Base-by-base conservation (phyloP, 2,329 filamentous ascomycete genomes). In the Cryoendolithus antarcticus region DNA sequence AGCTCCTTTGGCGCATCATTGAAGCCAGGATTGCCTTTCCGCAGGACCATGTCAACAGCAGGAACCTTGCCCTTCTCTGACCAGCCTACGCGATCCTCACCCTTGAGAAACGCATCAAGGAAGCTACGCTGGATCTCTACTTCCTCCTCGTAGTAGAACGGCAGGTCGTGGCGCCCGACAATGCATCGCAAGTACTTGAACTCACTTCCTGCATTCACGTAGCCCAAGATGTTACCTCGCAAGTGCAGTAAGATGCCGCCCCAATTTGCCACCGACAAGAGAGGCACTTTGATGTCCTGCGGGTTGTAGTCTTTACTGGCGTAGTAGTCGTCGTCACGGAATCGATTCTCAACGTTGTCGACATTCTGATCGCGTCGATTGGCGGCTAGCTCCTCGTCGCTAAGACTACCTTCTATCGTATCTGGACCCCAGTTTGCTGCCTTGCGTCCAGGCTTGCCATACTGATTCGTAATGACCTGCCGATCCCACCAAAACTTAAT, bases 161-260 rank as follows among this genome's bases (percentile, higher is more conserved):
- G 80, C 1, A 83, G 62, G 48, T 84, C 80, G 45, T 85, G 80
- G 0, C 80, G 68, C 2, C 80, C 80, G 1, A 72, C 76, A 51
- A 83, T 78, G 53, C 82, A 74, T 5, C 78, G 71, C 1, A 84
- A 64, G 47, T 78, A 84, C 55, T 84, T 84, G 44, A 76, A 63
- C 42, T 75, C 65, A 0, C 77, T 82, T 0, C 77, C 75, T 0
- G 79, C 78, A 34, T 75, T 66, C 1, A 62, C 61, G 41, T 71
- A 84, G 0, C 79, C 80, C 48, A 80, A 67, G 6, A 83, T 66
- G 46, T 84, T 84, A 2, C 80, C 80, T 6, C 79, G 66, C 4
- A 83, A 65, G 48, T 84, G 80, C 1, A 84, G 65, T 3, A 77
- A 56, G 35, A 82, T 83, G 1, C 78, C 78, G 7, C 78, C 79